Conservation (phyloP, 2,329 filamentous ascomycete genomes). For the Orbilia oligospora region DNA sequence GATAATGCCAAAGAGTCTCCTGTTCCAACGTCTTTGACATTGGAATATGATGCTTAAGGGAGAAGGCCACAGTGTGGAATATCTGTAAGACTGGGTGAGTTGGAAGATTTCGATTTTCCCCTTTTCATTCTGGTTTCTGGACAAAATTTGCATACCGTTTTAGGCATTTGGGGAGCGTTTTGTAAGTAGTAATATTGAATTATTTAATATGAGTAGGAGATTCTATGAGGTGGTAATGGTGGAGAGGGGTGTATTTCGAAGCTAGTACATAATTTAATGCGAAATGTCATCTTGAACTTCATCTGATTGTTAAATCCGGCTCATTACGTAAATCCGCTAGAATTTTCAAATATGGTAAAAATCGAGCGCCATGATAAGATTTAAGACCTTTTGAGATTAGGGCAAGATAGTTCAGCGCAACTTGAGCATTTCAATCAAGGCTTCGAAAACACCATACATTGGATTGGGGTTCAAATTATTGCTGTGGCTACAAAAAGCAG, state of each 20-base stretch:
- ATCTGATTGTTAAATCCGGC: no score
- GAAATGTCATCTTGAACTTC: slow-evolving; percentile 2
- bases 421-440: no score
- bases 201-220: neutral
- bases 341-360: no score
- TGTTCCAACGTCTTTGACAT: slow-evolving; percentile 68
- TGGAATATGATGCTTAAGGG: slow-evolving; percentile 64
- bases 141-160: slow-evolving; percentile 3
- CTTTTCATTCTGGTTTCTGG: neutral
- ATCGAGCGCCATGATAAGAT: no score
- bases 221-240: slow-evolving; percentile 3
- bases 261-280: slow-evolving; percentile 14
- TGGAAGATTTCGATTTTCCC: neutral
- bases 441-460: neutral
- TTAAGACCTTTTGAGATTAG: no score
- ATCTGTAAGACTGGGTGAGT: neutral
- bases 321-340: no score
- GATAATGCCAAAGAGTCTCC: slow-evolving; percentile 69
- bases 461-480: neutral
- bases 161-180: slow-evolving; percentile 4
- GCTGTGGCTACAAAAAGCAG: slow-evolving; percentile 7
- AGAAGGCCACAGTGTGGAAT: neutral
- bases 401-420: no score
- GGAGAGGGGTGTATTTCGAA: neutral
- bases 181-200: neutral